Base-by-base conservation (phyloP, 2,329 filamentous ascomycete species). In the Diaporthe sp. region DNA sequence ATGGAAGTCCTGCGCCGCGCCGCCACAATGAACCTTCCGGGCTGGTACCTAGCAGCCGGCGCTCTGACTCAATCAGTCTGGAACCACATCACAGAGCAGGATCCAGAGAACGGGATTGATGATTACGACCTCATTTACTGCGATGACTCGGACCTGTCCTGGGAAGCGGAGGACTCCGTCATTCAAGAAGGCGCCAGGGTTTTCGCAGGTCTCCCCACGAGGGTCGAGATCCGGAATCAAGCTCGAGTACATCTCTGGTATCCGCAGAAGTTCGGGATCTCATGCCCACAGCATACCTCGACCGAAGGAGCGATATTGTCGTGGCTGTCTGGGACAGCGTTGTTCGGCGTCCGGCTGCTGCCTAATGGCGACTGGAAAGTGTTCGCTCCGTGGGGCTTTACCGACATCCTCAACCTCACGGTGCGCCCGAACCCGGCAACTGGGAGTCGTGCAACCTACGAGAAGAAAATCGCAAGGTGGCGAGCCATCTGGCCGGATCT, bases 171-270 rank as follows among this genome's bases (percentile, higher is more conserved):
- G 19, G 83, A 85, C 77, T 67, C 61, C 1, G 77, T 80, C 4
- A 85, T 85, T 25, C 79, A 82, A n/a, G 65, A 53, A 0, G 83
- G 82, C 2, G 79, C 76, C 19, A 55, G 72, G 5, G 71, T 85
- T 1, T 85, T 84, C 25, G 78, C 79, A 0, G 82, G 81, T n/a
- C 75, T 84, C 0, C 67, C 79, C 4, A 77, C 79, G 1, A 80
- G 84, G 37, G 80, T 85, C 1, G 83, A 85, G 75, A 84, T 85
- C 19, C 81, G 84, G 19, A 85, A 85, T 53, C 84, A 85, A 70
- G 83, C 84, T 3, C 80, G 84, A 12, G 84, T 85, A 15, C 84
- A 85, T 57, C 76, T 85, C 0, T 85, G 84, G 84, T 85, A 84
- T 28, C 78, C 78, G 67, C 55, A 79, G 44, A 83, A 82, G 53